A percentile compares a stretch with the other conserved stretches of the same genome.
phyloP scores from a whole-genome alignment of 169 alveolate genomes.

The Amoebophrya sp. region DNA sequence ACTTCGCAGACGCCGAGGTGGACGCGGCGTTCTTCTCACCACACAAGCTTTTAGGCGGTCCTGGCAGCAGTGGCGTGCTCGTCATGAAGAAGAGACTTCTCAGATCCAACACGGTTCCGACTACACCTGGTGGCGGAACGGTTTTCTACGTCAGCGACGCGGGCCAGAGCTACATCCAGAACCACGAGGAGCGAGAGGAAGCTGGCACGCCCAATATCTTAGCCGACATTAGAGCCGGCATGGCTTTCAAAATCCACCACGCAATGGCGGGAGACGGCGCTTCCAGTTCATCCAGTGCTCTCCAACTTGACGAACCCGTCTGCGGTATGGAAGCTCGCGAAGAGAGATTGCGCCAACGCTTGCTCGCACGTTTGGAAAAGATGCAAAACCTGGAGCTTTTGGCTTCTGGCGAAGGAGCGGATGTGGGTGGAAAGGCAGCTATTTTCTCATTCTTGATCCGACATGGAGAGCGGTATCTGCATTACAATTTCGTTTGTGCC shows the following conservation, averaged over 20 bases:
- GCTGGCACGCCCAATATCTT: conserved; percentile 86
- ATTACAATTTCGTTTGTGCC: conserved; percentile 76
- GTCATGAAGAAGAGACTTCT: conserved; percentile 67
- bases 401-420: background rate
- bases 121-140: conserved; percentile 72
- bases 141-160: conserved; percentile 77
- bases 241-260: conserved; percentile 61
- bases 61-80: conserved; percentile 73
- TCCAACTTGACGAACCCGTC: too few relatives aligned
- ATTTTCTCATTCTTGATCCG: conserved; percentile 40
- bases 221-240: conserved; percentile 74
- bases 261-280: background rate
- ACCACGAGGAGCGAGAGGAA: conserved; percentile 81
- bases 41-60: conserved; percentile 87
- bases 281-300: too few relatives aligned
- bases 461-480: conserved; percentile 56
- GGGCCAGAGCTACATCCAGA: conserved; percentile 64
- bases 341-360: background rate
- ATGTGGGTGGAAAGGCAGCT: background rate
- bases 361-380: background rate
- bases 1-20: background rate
- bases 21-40: conserved; percentile 85
- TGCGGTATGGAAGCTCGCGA: background rate
- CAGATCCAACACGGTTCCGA: conserved; percentile 56
- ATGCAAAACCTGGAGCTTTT: too few relatives aligned